A percentile compares a stretch with the other conserved stretches of the same genome.
phyloP scores from a whole-genome alignment of 306 rosid species.

The Trichosanthes cucumerina region DNA sequence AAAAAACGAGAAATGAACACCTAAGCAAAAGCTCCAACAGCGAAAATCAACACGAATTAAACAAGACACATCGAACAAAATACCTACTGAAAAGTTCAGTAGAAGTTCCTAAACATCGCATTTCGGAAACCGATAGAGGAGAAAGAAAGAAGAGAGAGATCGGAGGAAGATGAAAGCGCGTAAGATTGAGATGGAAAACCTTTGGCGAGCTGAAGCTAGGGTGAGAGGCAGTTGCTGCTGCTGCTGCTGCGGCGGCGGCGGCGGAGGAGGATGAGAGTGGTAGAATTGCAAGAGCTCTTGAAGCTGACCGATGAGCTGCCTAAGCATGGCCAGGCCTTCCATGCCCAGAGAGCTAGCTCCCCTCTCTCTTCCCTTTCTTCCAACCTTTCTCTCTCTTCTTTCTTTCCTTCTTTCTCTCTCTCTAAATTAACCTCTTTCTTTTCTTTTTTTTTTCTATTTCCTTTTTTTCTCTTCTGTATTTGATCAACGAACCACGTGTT shows the following conservation, averaged over 20 bases:
- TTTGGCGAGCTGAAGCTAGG: constrained; percentile 23
- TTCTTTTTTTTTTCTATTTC: not conserved
- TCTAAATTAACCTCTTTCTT: not conserved
- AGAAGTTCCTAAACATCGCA: not conserved
- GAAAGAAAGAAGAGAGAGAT: constrained; percentile 21
- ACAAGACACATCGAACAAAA: not conserved
- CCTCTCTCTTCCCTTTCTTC: not conserved
- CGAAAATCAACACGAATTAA: not conserved
- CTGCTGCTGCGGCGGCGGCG: constrained; percentile 5
- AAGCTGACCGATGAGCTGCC: constrained; percentile 81
- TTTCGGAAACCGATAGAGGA: not conserved
- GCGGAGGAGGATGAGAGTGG: constrained; percentile 25
- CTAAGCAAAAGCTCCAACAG: not conserved
- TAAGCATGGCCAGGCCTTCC: constrained; percentile 80
- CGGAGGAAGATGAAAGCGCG: constrained; percentile 4
- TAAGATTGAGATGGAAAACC: constrained; percentile 25
- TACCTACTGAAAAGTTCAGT: not conserved
- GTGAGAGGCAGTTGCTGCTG: constrained; percentile 23
- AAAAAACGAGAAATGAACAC: not conserved
- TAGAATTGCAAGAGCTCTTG: constrained; percentile 44
- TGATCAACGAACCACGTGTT: not conserved
- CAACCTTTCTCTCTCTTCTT: not conserved
- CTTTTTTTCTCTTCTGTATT: not conserved
- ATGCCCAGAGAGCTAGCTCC: constrained; percentile 22
- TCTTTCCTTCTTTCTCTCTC: not conserved